Evolutionary conservation across 2,329 filamentous ascomycete species (phyloP), one percentile per base, ranked within the genome.

Genomic region (Coleophoma cylindrospora): DNA sequence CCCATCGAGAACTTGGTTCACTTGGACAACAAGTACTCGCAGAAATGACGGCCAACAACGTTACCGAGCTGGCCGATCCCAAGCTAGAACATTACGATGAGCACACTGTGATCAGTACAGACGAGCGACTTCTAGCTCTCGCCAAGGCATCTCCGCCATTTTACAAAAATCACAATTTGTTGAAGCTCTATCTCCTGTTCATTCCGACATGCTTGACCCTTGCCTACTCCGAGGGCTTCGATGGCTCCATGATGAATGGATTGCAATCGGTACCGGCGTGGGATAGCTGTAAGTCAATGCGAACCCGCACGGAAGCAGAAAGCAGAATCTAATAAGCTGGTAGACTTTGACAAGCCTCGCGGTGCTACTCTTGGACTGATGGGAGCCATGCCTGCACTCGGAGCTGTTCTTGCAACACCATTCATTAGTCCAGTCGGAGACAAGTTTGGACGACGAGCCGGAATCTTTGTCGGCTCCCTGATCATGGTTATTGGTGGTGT

Each of bases 371-470:
- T 19, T 9, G 37, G 37, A 9, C 13, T 40, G 9, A n/a, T 40
- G 8, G 19, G 19, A n/a, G 37, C 37, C 12, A 15, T 19, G 19
- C 37, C 19, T 9, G n/a, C n/a, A 11, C 66, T 78, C 13, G 76
- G 75, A 45, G 70, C 68, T 19, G 64, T 79, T 13, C 68, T 68
- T 34, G 57, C 58, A 1, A 60, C 60, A 2, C 62, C 63, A 0
- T 54, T 68, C 22, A 63, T 63, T 0, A 62, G 63, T 0, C 66
- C 56, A 48, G 58, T 66, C 1, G 66, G 62, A 7, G 61, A 70
- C 17, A 51, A 50, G 13, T 63, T 58, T 4, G 67, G 68, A 0
- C 51, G 68, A n/a, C 57, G 61, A 7, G 59, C 56, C 53, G 64
- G 58, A 11, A 66, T 70, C 15, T 61, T 61, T 3, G 53, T 61